phyloP scores from a whole-genome alignment of 2,329 filamentous ascomycete species.

The Cryphonectria nitschkei region DNA sequence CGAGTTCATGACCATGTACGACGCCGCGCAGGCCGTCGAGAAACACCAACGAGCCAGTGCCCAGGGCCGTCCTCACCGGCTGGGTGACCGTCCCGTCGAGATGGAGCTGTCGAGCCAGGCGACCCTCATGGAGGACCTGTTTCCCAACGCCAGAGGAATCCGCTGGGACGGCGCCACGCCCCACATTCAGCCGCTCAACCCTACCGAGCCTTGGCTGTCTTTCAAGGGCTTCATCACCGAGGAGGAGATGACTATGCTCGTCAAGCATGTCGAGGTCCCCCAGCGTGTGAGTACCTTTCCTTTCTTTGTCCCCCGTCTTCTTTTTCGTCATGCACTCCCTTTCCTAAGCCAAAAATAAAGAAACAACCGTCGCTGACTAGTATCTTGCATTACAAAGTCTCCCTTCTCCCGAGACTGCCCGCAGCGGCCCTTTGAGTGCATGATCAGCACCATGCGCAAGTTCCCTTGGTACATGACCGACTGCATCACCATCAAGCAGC shows the following conservation, averaged over 20 bases:
- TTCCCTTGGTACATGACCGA: constrained; percentile 65
- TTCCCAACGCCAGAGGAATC: constrained; percentile 60
- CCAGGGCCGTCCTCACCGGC: constrained; percentile 48
- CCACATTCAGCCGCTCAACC: constrained; percentile 42
- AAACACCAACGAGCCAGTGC: constrained; percentile 46
- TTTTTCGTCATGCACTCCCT: too few relatives aligned
- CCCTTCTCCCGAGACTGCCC: constrained; percentile 64
- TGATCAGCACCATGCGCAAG: constrained; percentile 66
- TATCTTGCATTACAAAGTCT: constrained; percentile 45
- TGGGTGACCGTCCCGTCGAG: constrained; percentile 62
- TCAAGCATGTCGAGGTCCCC: constrained; percentile 65
- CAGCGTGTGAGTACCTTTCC: constrained; percentile 50
- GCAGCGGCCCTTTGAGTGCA: constrained; percentile 66
- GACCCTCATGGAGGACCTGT: constrained; percentile 63
- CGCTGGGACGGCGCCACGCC: constrained; percentile 57
- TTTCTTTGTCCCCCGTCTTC: too few relatives aligned
- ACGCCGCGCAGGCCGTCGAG: constrained; percentile 58
- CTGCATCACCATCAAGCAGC: constrained; percentile 61
- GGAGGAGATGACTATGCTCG: constrained; percentile 67
- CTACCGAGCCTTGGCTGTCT: constrained; percentile 49
- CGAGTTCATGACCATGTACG: constrained; percentile 57
- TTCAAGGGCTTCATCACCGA: constrained; percentile 64
- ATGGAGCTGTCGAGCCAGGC: constrained; percentile 60
- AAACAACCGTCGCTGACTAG: constrained; percentile 18
- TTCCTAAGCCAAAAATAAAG: too few relatives aligned